Conservation (phyloP, 768 basidiomycete species). For the Porphyrellus cyaneotinctus region DNA sequence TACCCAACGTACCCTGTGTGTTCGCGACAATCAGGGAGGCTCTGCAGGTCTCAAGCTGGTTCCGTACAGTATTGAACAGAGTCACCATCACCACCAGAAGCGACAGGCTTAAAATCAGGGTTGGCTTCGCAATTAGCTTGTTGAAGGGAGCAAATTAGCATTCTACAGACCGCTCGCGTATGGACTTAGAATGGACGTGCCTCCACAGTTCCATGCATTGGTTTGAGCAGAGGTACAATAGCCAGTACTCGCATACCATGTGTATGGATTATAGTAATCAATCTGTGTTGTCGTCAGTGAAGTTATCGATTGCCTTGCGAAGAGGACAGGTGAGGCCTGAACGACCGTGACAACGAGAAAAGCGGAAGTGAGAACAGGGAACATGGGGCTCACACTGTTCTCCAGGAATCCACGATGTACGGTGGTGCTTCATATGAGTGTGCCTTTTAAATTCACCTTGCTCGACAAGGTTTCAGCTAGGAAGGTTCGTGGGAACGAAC, state of each 20-base stretch:
- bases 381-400: slow-evolving; percentile 12
- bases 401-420: neutral
- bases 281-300: slow-evolving; percentile 41
- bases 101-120: slow-evolving; percentile 43
- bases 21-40: neutral
- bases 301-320: slow-evolving; percentile 36
- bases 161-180: neutral
- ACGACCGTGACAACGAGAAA: slow-evolving; percentile 15
- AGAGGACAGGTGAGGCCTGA: slow-evolving; percentile 24
- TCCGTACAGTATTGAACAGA: slow-evolving; percentile 40
- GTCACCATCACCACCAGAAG: slow-evolving; percentile 45
- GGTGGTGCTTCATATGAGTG: neutral
- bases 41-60: neutral
- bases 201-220: slow-evolving; percentile 52
- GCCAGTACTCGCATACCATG: slow-evolving; percentile 47
- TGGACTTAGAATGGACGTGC: slow-evolving; percentile 29
- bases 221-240: slow-evolving; percentile 45
- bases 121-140: slow-evolving; percentile 46
- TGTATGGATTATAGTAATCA: slow-evolving; percentile 43
- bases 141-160: neutral
- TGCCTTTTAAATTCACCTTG: slow-evolving; percentile 1
- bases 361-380: slow-evolving; percentile 10
- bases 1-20: slow-evolving; percentile 52
- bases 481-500: too few species aligned
- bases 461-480: too few species aligned